Percentiles rank a stretch among this genome's conserved stretches.
Evolutionary conservation across 1,284 basidiomycete genomes (phyloP).

Genomic region (Schizophyllum amplum): DNA sequence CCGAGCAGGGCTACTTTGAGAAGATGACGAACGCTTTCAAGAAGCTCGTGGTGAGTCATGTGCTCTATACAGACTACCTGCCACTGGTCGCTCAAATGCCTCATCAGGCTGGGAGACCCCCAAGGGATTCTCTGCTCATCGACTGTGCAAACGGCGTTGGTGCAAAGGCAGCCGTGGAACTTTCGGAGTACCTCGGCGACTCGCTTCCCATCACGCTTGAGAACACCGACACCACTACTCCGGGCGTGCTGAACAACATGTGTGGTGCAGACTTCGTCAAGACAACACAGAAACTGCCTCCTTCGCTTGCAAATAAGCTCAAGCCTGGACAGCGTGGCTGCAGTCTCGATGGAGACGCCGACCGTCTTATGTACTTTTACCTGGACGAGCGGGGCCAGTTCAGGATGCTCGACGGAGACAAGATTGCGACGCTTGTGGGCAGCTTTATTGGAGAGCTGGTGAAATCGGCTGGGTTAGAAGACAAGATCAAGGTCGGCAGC

Average conservation of each 20-base stretch:
- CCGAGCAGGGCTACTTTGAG: constrained; percentile 79
- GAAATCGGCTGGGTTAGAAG: constrained; percentile 71
- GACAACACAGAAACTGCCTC: constrained; percentile 81
- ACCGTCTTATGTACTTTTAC: constrained; percentile 95
- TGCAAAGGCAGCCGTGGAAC: constrained; percentile 56
- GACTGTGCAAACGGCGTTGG: constrained; percentile 99
- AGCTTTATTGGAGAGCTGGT: constrained; percentile 91
- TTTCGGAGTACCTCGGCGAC: constrained; percentile 49
- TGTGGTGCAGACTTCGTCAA: constrained; percentile 99
- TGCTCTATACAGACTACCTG: no score
- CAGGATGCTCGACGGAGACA: constrained; percentile 95
- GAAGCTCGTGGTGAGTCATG: constrained; percentile 79
- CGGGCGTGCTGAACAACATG: constrained; percentile 75
- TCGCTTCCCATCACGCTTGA: constrained; percentile 50
- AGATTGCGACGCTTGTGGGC: constrained; percentile 92
- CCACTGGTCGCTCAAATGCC: constrained; percentile 2
- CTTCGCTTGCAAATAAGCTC: constrained; percentile 53
- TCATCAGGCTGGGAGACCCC: constrained; percentile 50
- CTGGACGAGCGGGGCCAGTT: constrained; percentile 73
- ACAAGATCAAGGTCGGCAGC: constrained; percentile 76
- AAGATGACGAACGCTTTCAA: constrained; percentile 87
- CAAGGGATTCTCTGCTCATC: constrained; percentile 61
- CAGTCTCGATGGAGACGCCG: constrained; percentile 96
- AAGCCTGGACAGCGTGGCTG: constrained; percentile 76
- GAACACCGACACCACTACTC: constrained; percentile 60